phyloP scores from a whole-genome alignment of 306 rosid species.

The Cicer pinnatifidum region DNA sequence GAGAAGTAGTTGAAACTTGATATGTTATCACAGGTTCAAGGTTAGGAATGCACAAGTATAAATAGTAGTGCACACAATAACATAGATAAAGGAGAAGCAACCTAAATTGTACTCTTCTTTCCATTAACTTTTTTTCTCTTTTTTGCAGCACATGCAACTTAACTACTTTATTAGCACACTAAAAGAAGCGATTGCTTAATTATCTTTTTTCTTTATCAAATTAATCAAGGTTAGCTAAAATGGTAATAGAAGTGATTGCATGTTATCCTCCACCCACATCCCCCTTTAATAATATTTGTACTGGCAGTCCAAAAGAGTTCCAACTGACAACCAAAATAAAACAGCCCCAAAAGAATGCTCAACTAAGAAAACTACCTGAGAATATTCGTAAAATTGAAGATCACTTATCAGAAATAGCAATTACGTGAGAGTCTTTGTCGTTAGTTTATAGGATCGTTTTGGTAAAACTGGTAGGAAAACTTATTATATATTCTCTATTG shows the following conservation, averaged over 20 bases:
- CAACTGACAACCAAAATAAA: conserved; percentile 54
- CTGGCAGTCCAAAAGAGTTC: conserved; percentile 18
- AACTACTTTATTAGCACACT: conserved; percentile 43
- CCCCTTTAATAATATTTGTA: conserved; percentile 46
- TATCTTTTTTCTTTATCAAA: conserved; percentile 42
- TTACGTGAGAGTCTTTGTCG: background rate
- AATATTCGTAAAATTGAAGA: conserved; percentile 45
- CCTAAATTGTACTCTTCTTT: conserved; percentile 45
- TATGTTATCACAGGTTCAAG: conserved; percentile 12
- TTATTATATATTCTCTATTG: conserved; percentile 5
- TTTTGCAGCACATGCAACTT: conserved; percentile 62
- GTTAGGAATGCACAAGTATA: conserved; percentile 24
- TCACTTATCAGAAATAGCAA: background rate
- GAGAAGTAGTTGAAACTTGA: background rate
- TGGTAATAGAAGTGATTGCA: conserved; percentile 54
- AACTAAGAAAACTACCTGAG: conserved; percentile 59
- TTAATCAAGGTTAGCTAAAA: conserved; percentile 43
- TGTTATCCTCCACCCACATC: conserved; percentile 61
- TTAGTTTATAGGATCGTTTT: conserved; percentile 19
- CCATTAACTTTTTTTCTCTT: conserved; percentile 24
- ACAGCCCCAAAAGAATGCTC: conserved; percentile 45
- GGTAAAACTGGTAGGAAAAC: conserved; percentile 25
- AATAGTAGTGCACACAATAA: background rate
- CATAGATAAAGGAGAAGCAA: conserved; percentile 44
- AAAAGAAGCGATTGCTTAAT: conserved; percentile 47